Conservation (phyloP, 176 grass and related monocot species). For the Cenchrus americanus region DNA sequence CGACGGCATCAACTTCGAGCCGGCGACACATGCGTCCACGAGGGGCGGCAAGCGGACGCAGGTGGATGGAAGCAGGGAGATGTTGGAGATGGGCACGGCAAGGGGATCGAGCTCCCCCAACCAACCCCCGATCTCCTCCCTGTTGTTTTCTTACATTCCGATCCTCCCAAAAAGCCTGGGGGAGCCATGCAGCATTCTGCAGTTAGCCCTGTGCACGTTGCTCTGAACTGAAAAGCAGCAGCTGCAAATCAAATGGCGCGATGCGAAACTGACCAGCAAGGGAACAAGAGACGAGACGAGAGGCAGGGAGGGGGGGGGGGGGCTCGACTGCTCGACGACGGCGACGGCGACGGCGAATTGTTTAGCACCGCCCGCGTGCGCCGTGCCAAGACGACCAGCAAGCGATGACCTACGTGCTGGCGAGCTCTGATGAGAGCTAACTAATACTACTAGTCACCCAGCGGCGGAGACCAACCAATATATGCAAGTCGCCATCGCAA, state of each 20-base stretch:
- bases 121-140: not conserved
- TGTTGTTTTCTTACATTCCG: not conserved
- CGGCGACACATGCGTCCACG: not conserved
- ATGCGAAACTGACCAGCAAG: not conserved
- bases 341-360: not conserved
- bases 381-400: not conserved
- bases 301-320: no score
- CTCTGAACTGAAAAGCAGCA: not conserved
- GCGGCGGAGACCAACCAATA: not conserved
- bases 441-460: not conserved
- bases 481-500: conserved; percentile 29
- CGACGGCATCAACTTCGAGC: no score
- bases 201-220: no score
- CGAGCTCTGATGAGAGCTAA: no score
- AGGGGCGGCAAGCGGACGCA: not conserved
- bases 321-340: no score
- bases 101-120: not conserved
- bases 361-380: conserved; percentile 28
- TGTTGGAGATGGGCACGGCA: conserved; percentile 30
- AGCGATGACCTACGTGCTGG: no score
- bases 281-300: not conserved
- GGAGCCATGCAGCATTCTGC: no score
- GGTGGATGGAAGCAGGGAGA: not conserved
- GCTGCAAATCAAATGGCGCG: no score
- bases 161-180: no score